A percentile compares a stretch with the other conserved stretches of the same genome.
phyloP scores from a whole-genome alignment of 805 yeast genomes.

The Nadsonia fulvescens region DNA sequence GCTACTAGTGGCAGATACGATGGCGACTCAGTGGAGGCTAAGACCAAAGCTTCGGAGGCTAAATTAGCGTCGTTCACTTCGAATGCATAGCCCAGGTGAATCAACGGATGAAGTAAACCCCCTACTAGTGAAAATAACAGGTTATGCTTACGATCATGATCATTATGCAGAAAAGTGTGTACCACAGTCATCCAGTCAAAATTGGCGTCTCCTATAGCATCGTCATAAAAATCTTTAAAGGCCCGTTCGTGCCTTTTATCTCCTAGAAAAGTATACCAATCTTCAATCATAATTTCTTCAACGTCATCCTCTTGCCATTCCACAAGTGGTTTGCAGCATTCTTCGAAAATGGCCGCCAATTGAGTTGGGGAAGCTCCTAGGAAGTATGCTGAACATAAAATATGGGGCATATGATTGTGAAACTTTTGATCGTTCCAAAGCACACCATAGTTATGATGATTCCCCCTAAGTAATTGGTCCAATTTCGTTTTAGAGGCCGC shows the following conservation, averaged over 20 bases:
- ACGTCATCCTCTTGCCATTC: slow-evolving; percentile 24
- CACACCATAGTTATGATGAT: slow-evolving; percentile 16
- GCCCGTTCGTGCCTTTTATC: slow-evolving; percentile 18
- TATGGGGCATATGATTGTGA: slow-evolving; percentile 19
- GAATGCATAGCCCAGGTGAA: slow-evolving; percentile 20
- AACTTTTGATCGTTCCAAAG: slow-evolving; percentile 14
- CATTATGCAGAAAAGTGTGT: slow-evolving; percentile 10
- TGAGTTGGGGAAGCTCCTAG: slow-evolving; percentile 20
- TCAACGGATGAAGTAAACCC: slow-evolving; percentile 17
- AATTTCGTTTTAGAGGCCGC: slow-evolving; percentile 11
- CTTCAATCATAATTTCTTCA: slow-evolving; percentile 19
- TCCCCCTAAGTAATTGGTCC: slow-evolving; percentile 16
- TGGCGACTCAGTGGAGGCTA: slow-evolving; percentile 14
- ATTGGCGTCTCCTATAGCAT: slow-evolving; percentile 17
- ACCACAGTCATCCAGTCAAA: slow-evolving; percentile 19
- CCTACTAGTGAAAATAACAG: slow-evolving; percentile 8
- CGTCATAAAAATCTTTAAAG: slow-evolving; percentile 22
- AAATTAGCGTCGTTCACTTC: slow-evolving; percentile 18
- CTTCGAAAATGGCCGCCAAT: slow-evolving; percentile 16
- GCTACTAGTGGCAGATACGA: too few relatives aligned
- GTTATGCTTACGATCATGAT: slow-evolving; percentile 6
- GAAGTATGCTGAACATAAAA: slow-evolving; percentile 19
- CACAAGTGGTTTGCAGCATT: slow-evolving; percentile 10
- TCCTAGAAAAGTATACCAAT: slow-evolving; percentile 18
- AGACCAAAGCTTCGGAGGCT: slow-evolving; percentile 20